Evolutionary conservation across 305 asterid genomes (phyloP), one percentile per base, ranked within the genome.

Genomic region (Fraxinus baroniana): DNA sequence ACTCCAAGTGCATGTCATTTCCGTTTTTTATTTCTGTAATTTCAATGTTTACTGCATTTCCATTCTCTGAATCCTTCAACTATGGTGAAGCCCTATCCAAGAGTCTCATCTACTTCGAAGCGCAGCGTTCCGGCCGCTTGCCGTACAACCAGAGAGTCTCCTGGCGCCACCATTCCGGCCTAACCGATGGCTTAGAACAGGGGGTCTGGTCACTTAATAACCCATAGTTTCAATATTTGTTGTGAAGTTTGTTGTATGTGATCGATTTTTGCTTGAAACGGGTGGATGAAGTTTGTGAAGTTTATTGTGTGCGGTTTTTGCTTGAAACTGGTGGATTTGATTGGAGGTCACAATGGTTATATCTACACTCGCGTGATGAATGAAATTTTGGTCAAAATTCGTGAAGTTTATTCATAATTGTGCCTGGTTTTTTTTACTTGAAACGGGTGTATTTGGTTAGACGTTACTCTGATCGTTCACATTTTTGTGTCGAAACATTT

Each of bases 141-240:
- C 99, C 99, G 6, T 90, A 93, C 88, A 87, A 90, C 83, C 97
- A 95, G 84, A 64, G 99, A 5, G 91, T 92, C 18, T 66, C 82
- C 44, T 95, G 99, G 99, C 94, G 99, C 36, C 95, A 92, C 87
- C 99, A 95, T 83, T 95, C 99, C 77, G 98, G 93, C 91, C 96
- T 95, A 85, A 92, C 95, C 81, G 99, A 95, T 84, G 99, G 99
- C 78, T 92, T 95, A 35, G 97, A 95, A 73, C 98, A 95, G 89
- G 98, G 98, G 89, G 98, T 95, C 37, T 12, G 74, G 13, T 68
- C 74, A 26, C 37, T 68, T 68, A 1, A 68, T 26, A 20, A 64
- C 28, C 33, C 72, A 0, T 30, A 9, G 24, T 64, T 64, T 9
- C 72, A 10, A 64, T 26, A 9, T 64, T 9, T 24, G 17, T 24